A percentile compares a stretch with the other conserved stretches of the same genome.
These are phyloP conservation scores for Tephrocybe sp. DNA, from an alignment of 768 basidiomycete genomes.

Conservation along the genomic window DNA sequence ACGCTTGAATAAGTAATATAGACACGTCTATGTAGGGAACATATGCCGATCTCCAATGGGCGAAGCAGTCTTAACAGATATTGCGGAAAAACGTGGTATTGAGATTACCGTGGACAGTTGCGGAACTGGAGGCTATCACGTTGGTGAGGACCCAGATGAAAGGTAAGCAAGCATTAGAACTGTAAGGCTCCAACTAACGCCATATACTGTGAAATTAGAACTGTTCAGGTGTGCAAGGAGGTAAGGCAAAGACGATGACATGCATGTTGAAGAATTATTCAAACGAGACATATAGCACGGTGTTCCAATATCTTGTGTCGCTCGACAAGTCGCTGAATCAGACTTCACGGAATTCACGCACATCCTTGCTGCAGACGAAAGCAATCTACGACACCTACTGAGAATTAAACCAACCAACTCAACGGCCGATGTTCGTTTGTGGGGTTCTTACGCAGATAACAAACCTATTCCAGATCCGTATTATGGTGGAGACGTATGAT, in stretches of 20 bases:
- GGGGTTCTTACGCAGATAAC: constrained; percentile 74
- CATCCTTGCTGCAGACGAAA: constrained; percentile 82
- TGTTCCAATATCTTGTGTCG: constrained; percentile 66
- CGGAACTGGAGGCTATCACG: constrained; percentile 83
- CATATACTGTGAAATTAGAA: constrained; percentile 29
- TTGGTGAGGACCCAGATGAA: constrained; percentile 81
- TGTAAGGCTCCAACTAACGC: not conserved
- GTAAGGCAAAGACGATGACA: constrained; percentile 28
- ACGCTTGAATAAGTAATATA: not conserved
- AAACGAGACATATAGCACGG: constrained; percentile 45
- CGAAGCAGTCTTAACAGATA: constrained; percentile 76
- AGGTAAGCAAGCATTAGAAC: constrained; percentile 40
- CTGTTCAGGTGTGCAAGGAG: constrained; percentile 68
- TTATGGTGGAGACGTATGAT: constrained; percentile 65
- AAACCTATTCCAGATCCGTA: constrained; percentile 83
- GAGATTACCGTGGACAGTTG: constrained; percentile 77
- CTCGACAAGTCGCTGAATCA: constrained; percentile 58
- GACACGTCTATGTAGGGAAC: constrained; percentile 46
- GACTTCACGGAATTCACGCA: constrained; percentile 81
- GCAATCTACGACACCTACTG: constrained; percentile 64
- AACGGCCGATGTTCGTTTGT: constrained; percentile 69
- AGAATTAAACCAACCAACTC: constrained; percentile 46
- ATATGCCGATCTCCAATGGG: constrained; percentile 93
- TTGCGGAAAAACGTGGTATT: constrained; percentile 62
- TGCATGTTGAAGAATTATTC: not conserved